These are phyloP conservation scores for Cladosporium sp. DNA, from an alignment of 2,329 filamentous ascomycete species.

Conservation along the genomic window DNA sequence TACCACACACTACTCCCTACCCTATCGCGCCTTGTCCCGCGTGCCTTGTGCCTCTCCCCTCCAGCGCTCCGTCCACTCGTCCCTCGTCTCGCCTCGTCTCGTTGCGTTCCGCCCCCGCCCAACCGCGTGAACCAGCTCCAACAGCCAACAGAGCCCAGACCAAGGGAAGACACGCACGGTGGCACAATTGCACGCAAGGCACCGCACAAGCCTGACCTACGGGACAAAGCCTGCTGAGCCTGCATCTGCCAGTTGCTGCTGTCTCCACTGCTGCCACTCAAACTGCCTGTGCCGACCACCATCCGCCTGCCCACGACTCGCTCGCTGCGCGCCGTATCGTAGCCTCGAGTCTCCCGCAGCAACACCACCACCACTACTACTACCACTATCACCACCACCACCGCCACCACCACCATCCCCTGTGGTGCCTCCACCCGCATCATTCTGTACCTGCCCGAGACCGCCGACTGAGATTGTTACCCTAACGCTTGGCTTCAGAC, in stretches of 20 bases:
- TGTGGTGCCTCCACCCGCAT: background rate
- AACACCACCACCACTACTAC: background rate
- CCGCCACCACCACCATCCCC: background rate
- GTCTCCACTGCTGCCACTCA: background rate
- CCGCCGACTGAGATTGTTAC: background rate
- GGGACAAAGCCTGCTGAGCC: constrained; percentile 9
- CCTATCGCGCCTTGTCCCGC: background rate
- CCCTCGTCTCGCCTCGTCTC: background rate
- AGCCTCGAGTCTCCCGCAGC: background rate
- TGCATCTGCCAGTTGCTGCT: constrained; percentile 4
- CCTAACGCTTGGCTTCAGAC: constrained; percentile 12
- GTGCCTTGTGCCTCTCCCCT: background rate
- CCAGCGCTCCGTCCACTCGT: constrained; percentile 2
- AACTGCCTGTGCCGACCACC: background rate
- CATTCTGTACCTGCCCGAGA: background rate
- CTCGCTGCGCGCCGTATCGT: background rate
- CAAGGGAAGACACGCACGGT: constrained; percentile 2
- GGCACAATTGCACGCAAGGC: constrained; percentile 6
- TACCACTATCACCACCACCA: background rate
- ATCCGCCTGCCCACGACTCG: constrained; percentile 1
- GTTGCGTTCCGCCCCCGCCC: constrained; percentile 1
- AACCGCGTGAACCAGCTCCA: constrained; percentile 4
- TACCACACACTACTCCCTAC: background rate
- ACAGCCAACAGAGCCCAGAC: background rate
- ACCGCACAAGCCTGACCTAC: constrained; percentile 9